Base-by-base conservation (phyloP, 2,329 filamentous ascomycete genomes). In the Mariannaea sp. region DNA sequence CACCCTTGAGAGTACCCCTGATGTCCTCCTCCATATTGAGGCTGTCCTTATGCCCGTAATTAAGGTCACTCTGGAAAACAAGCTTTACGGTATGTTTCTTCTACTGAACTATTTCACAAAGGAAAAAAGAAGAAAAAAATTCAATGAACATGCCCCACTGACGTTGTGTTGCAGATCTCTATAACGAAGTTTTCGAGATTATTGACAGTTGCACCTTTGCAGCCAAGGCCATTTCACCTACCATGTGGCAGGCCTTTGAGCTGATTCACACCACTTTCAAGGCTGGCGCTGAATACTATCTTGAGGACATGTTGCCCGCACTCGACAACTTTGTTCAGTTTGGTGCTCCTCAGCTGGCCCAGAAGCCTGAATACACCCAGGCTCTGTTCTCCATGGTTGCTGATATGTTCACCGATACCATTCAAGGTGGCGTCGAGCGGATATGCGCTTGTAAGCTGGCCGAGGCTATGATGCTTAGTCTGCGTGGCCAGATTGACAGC, bases 131-230 rank as follows among this genome's bases (percentile, higher is more conserved):
- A n/a, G n/a, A 27, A 0, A 14, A 7, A 24, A 33, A 42, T 12
- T 4, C 6, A 2, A 6, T 32, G 30, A 27, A 49, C 26, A 45
- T 42, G 17, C 68, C 22, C 22, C 38, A 10, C 69, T 66, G 33
- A 62, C 49, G n/a, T n/a, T n/a, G n/a, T 32, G 43, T 4, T n/a
- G 6, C 45, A 88, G 88, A 99, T 73, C 78, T 99, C 17, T 99
- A 97, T 74, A 99, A 97, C 70, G 94, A 99, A 71, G 86, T 97
- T 5, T 99, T 99, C 64, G 94, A 99, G 75, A 99, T 99, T 65
- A 96, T 99, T 65, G 94, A 99, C 72, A 97, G 92, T 80, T 99
- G 94, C 80, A 99, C 94, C 7, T 99, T 97, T 71, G 91, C 94
- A 9, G 93, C 94, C 57, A 99, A 97, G 80, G 84, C 85, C 53